Evolutionary conservation across 2,329 filamentous ascomycete species (phyloP), one percentile per base, ranked within the genome.

Genomic region (Whalleya microplaca): DNA sequence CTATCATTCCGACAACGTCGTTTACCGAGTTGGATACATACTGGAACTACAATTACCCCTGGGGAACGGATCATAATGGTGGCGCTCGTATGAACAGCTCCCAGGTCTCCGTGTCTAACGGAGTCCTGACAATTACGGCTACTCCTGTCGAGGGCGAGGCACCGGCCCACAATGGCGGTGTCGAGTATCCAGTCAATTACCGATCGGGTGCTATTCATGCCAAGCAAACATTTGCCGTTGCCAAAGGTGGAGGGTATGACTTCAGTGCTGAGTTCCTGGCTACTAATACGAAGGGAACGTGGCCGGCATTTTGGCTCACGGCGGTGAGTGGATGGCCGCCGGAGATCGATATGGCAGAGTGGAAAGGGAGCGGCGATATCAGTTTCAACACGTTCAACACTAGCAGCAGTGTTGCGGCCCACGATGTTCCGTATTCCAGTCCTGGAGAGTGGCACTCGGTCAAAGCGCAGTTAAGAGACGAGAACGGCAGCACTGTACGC

Each of bases 341-440:
- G 0, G 78, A 79, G 69, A 73, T 79, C 54, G 77, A 80, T 61
- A 71, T 79, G 59, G 76, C 77, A 3, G 77, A 80, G 59, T 80
- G 77, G 77, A 80, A 79, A 56, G 77, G 78, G 7, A 44, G 61
- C 42, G 75, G 74, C 7, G 72, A 75, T 47, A 74, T 76, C 48
- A 73, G 69, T 32, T 78, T 77, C 66, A 77, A 77, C 54, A 77
- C 74, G 0, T 76, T 77, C 62, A 74, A 76, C 51, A 56, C 54
- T 19, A 52, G 48, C 19, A 71, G 65, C 20, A 64, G 69, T 16
- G 71, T 77, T 10, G 62, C 66, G 32, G 69, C 74, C n/a, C 69
- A 70, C 44, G 71, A 79, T 55, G 70, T 75, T 1, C 64, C 64
- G 0, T 79, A 80, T 55, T 61, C 68, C 2, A 69, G 66, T 45